A percentile compares a stretch with the other conserved stretches of the same genome.
Evolutionary conservation across 2,329 filamentous ascomycete species (phyloP).

Genomic region (Botrytis paeoniae): DNA sequence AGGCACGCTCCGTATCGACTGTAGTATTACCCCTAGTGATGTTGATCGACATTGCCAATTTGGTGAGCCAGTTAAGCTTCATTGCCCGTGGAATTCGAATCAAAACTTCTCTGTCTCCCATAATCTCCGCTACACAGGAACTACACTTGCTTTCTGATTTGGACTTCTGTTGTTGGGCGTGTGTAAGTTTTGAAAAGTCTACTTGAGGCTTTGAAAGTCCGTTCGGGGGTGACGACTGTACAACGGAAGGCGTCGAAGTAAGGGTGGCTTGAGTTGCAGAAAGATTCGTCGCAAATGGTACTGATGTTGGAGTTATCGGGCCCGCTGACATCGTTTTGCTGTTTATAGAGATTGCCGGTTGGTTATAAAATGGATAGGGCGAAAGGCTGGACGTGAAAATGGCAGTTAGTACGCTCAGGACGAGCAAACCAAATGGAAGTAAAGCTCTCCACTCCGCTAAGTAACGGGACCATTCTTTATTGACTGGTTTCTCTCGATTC

Average conservation of each 20-base stretch:
- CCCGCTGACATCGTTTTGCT: conserved; percentile 35
- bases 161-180: conserved; percentile 20
- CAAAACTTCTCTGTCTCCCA: conserved; percentile 50
- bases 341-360: conserved; percentile 35
- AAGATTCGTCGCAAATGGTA: conserved; percentile 24
- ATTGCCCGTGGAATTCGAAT: conserved; percentile 51
- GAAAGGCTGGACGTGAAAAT: conserved; percentile 25
- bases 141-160: conserved; percentile 32
- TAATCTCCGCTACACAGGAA: conserved; percentile 47
- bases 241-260: conserved; percentile 36
- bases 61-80: conserved; percentile 54
- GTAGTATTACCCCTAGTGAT: conserved; percentile 49
- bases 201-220: conserved; percentile 44
- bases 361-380: conserved; percentile 25
- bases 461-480: conserved; percentile 26
- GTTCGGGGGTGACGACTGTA: conserved; percentile 39
- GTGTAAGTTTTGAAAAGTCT: conserved; percentile 33
- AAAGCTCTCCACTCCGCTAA: conserved; percentile 31
- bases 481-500: conserved; percentile 28
- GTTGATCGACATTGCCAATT: conserved; percentile 54
- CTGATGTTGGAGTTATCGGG: conserved; percentile 30
- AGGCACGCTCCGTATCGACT: conserved; percentile 47
- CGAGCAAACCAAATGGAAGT: conserved; percentile 29
- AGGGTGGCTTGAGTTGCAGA: conserved; percentile 30
- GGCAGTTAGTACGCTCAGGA: conserved; percentile 31